phyloP scores from a whole-genome alignment of 2,329 filamentous ascomycete species.

The Talaromyces sp. region DNA sequence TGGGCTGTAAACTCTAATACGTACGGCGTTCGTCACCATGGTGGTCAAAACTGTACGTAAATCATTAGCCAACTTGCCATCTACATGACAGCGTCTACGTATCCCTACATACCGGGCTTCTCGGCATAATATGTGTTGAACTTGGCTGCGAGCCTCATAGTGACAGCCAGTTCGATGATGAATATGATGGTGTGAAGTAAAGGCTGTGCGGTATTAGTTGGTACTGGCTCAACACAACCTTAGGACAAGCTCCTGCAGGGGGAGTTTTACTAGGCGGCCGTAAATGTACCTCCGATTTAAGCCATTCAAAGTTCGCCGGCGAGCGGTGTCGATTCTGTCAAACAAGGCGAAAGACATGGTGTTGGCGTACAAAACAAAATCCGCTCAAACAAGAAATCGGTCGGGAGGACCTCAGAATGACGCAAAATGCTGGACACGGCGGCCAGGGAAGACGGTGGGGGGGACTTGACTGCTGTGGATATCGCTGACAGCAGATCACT shows the following conservation, averaged over 20 bases:
- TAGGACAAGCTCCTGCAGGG: not conserved
- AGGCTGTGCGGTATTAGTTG: slow-evolving; percentile 53
- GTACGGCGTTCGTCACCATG: slow-evolving; percentile 93
- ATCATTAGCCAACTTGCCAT: slow-evolving; percentile 4
- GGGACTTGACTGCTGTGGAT: not conserved
- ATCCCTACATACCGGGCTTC: slow-evolving; percentile 61
- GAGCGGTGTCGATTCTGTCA: slow-evolving; percentile 36
- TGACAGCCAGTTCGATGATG: slow-evolving; percentile 79
- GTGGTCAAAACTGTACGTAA: slow-evolving; percentile 73
- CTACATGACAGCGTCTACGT: not conserved
- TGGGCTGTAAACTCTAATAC: slow-evolving; percentile 26
- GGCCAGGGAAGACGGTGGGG: not conserved
- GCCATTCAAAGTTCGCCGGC: slow-evolving; percentile 37
- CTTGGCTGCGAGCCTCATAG: slow-evolving; percentile 72
- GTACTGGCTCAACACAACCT: slow-evolving; percentile 7
- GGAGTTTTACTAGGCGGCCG: slow-evolving; percentile 33
- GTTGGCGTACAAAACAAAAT: not conserved
- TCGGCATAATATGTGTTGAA: slow-evolving; percentile 94
- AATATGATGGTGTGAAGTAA: slow-evolving; percentile 80
- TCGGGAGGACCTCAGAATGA: slow-evolving; percentile 30
- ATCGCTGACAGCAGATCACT: not conserved
- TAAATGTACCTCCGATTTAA: slow-evolving; percentile 44
- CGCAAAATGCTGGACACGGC: slow-evolving; percentile 21
- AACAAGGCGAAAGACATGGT: slow-evolving; percentile 12
- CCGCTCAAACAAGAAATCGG: slow-evolving; percentile 4